These are phyloP conservation scores for Saccharomycopsis sp. DNA, from an alignment of 805 yeast species.

Conservation along the genomic window DNA sequence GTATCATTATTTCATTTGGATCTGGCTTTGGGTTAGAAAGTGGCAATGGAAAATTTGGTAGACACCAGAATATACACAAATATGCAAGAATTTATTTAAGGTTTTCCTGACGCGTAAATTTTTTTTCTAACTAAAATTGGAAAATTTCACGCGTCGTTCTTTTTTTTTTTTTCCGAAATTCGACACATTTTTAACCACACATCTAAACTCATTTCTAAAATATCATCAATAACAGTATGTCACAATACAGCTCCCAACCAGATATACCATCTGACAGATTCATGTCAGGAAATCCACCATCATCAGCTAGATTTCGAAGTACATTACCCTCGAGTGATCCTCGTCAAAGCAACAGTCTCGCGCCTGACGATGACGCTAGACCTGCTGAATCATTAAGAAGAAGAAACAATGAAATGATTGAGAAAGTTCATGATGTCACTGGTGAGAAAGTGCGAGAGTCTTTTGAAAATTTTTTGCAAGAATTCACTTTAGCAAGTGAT, in stretches of 20 bases:
- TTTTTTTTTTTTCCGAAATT: neutral
- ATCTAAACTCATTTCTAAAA: too few relatives aligned
- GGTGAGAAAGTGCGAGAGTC: conserved; percentile 92
- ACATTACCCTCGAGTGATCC: conserved; percentile 17
- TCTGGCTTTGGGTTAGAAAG: too few relatives aligned
- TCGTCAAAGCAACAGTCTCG: conserved; percentile 3
- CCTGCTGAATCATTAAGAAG: conserved; percentile 30
- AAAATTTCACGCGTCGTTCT: neutral
- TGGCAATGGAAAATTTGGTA: too few relatives aligned
- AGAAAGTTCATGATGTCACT: conserved; percentile 82
- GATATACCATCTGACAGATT: conserved; percentile 18
- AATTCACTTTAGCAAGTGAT: conserved; percentile 34
- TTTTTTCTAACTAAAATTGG: neutral
- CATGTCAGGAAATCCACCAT: conserved; percentile 15
- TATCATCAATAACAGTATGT: too few relatives aligned
- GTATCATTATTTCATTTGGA: too few relatives aligned
- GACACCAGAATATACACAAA: too few relatives aligned
- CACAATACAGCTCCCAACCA: conserved; percentile 18
- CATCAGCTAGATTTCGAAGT: conserved; percentile 18
- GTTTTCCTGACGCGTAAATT: neutral
- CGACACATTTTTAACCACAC: too few relatives aligned
- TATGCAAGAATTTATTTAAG: too few relatives aligned
- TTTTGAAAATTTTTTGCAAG: conserved; percentile 77
- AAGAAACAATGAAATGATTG: conserved; percentile 60
- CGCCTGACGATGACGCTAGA: conserved; percentile 12